Evolutionary conservation across 1,139 yeast genomes (phyloP).

Genomic region (Taphrina deformans): DNA sequence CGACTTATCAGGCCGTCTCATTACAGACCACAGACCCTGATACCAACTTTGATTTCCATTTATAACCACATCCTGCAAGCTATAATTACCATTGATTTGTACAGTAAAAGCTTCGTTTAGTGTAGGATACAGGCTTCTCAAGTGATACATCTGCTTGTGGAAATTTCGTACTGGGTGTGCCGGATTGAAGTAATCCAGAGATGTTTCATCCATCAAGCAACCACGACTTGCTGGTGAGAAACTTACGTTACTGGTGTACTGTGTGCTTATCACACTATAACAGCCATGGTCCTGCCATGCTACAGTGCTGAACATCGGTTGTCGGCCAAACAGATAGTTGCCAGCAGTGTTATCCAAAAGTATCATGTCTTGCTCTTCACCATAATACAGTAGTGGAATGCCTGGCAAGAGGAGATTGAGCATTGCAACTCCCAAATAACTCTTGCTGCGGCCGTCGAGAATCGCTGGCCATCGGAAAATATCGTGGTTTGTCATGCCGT

Average conservation of each 20-base stretch:
- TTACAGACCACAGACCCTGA: constrained; percentile 25
- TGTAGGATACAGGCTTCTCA: constrained; percentile 25
- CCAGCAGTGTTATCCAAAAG: constrained; percentile 33
- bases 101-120: constrained; percentile 23
- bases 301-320: constrained; percentile 31
- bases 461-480: constrained; percentile 35
- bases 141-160: constrained; percentile 27
- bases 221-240: constrained; percentile 28
- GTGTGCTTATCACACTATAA: constrained; percentile 28
- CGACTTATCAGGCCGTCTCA: constrained; percentile 10
- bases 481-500: constrained; percentile 35
- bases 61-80: constrained; percentile 9
- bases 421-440: constrained; percentile 25
- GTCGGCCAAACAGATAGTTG: constrained; percentile 34
- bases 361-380: constrained; percentile 33
- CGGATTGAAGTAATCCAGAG: constrained; percentile 29
- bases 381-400: constrained; percentile 31
- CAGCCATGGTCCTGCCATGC: constrained; percentile 36
- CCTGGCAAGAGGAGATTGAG: constrained; percentile 30
- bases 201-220: constrained; percentile 29
- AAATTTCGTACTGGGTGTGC: constrained; percentile 22
- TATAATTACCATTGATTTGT: constrained; percentile 22
- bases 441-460: constrained; percentile 23
- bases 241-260: constrained; percentile 15
- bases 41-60: constrained; percentile 12